A percentile compares a stretch with the other conserved stretches of the same genome.
Evolutionary conservation across 768 basidiomycete species (phyloP).

Genomic region (Nidularia pulvinata): DNA sequence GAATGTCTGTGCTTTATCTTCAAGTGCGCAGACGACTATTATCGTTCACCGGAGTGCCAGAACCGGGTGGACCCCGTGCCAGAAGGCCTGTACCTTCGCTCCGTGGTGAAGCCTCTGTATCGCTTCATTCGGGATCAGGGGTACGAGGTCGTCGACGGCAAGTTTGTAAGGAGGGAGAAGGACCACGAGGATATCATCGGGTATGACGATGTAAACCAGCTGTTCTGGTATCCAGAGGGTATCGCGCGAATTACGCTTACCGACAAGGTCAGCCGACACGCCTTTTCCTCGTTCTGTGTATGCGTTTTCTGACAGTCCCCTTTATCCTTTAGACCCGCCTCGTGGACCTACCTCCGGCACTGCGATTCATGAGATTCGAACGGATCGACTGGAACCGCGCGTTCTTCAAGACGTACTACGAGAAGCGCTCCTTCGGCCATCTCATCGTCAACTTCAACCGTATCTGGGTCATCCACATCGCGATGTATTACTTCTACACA

Average conservation of each 20-base stretch:
- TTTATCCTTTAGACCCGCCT: slow-evolving; percentile 66
- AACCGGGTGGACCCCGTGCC: slow-evolving; percentile 89
- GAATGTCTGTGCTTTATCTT: slow-evolving; percentile 99
- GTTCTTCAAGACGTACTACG: slow-evolving; percentile 99
- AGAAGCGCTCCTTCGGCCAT: slow-evolving; percentile 96
- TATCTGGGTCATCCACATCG: slow-evolving; percentile 97
- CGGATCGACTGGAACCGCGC: slow-evolving; percentile 95
- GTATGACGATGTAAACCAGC: slow-evolving; percentile 98
- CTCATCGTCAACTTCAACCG: slow-evolving; percentile 99
- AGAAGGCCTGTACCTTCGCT: slow-evolving; percentile 91
- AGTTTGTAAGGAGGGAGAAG: slow-evolving; percentile 89
- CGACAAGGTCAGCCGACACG: slow-evolving; percentile 66
- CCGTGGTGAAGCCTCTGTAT: slow-evolving; percentile 93
- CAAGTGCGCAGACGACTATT: slow-evolving; percentile 99
- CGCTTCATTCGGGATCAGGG: slow-evolving; percentile 97
- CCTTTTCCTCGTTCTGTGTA: not conserved
- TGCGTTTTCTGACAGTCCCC: slow-evolving; percentile 1
- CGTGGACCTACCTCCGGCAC: slow-evolving; percentile 87
- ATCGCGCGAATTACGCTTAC: slow-evolving; percentile 87
- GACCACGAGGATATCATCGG: slow-evolving; percentile 97
- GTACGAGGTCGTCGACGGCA: slow-evolving; percentile 94
- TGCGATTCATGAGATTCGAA: slow-evolving; percentile 97
- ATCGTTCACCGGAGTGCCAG: slow-evolving; percentile 98
- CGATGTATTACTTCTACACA: slow-evolving; percentile 96
- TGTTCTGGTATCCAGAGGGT: slow-evolving; percentile 99